Base-by-base conservation (phyloP, 495 filamentous ascomycete species). In the Peziza echinospora region DNA sequence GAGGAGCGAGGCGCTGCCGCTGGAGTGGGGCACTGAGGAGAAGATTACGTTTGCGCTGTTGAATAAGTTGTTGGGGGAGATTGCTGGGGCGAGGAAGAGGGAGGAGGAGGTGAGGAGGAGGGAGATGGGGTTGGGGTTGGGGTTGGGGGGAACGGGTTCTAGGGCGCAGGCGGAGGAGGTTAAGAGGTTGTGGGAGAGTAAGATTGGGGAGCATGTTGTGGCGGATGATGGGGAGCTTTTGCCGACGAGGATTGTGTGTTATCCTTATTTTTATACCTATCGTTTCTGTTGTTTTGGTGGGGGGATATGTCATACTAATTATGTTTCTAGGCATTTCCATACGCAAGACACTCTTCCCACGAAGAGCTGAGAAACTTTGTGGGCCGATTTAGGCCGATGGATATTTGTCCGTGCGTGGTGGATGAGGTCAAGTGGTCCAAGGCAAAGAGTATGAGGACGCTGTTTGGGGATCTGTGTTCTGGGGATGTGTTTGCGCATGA, bases 291-390 rank as follows among this genome's bases (percentile, higher is more conserved):
- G 41, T 19, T 4, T 23, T 21, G 11, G 11, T 13, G 10, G 16
- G 11, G 41, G 10, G 11, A 43, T 10, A 19, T 3, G 1, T 43
- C 2, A 13, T 23, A 43, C 11, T 23, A 21, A 21, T 43, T 13
- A n/a, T 43, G n/a, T 23, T 4, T 23, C 10, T 17, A 23, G 41
- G 61, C 58, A 9, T 93, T 94, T 49, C 82, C 85, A 3, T 96
- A 87, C 55, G 86, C 87, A 0, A 73, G 87, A 2, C 87, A 96
- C 61, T 91, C 87, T 0, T 93, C 83, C 0, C 84, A 87, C 44
- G 63, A 64, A 0, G 87, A 94, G 59, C 67, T 93, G 5, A 80
- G 82, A 49, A 59, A 75, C 48, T 62, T 96, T 0, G 66, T 92
- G 4, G 53, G 65, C 3, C 68, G 67, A 0, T 84, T 93, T 50